These are phyloP conservation scores for Cystobasidium slooffiae DNA, from an alignment of 1,284 basidiomycete genomes.

Conservation along the genomic window DNA sequence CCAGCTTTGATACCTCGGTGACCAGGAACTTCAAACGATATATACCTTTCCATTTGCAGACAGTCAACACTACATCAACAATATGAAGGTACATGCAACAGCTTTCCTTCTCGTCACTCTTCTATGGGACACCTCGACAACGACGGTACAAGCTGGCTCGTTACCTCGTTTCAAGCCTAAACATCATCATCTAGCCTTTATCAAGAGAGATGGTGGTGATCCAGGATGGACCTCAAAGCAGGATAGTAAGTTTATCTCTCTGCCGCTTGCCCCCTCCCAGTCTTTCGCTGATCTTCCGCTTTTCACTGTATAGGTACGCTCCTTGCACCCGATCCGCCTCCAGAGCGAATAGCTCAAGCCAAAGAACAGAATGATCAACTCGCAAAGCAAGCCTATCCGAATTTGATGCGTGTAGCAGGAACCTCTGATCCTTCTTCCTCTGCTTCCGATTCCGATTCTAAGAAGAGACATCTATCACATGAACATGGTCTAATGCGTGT, in stretches of 20 bases:
- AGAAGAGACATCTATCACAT: background rate
- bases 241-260: constrained; percentile 28
- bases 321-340: constrained; percentile 29
- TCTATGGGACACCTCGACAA: constrained; percentile 1
- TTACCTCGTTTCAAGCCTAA: background rate
- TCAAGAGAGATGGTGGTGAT: constrained; percentile 1
- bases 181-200: constrained; percentile 11
- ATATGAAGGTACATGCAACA: background rate
- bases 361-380: constrained; percentile 31
- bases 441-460: background rate
- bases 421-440: background rate
- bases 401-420: constrained; percentile 20
- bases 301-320: constrained; percentile 13
- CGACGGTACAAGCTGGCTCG: constrained; percentile 28
- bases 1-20: too few species aligned
- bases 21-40: too few species aligned
- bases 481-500: constrained; percentile 5
- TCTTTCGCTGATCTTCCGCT: background rate
- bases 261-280: too few species aligned
- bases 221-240: constrained; percentile 33
- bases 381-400: constrained; percentile 29
- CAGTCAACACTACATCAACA: background rate
- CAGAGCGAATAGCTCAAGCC: constrained; percentile 24
- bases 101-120: background rate
- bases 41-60: too few species aligned